Base-by-base conservation (phyloP, 352 stramenopile species). In the Phytophthora vignae region DNA sequence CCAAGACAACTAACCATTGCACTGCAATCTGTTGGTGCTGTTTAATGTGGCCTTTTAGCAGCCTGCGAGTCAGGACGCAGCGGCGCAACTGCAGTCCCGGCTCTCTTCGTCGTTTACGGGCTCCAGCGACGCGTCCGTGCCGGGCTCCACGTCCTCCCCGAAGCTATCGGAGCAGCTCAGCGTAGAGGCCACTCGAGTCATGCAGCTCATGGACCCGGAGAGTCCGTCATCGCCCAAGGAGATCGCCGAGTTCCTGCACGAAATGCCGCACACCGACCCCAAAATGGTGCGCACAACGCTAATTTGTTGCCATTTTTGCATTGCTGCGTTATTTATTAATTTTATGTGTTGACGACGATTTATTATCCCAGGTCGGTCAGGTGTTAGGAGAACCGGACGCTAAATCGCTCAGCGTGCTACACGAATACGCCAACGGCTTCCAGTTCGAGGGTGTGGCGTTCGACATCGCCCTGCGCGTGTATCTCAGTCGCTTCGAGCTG, bases 351-450 rank as follows among this genome's bases (percentile, higher is more conserved):
- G 46, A 19, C n/a, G 27, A 17, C 15, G 17, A 49, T 52, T 67
- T 52, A n/a, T 31, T 55, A 4, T n/a, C n/a, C 15, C 50, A 92
- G 84, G 71, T 93, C 12, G 87, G 87, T 1, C 79, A 80, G 14
- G 74, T 93, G 27, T 78, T 95, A 7, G 87, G 87, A 7, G 83
- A 95, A 65, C 84, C 84, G 1, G 82, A 93, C 40, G 78, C 77
- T 25, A 75, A 84, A 9, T 85, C 84, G 31, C 71, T 91, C 25
- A 78, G 66, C 52, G 81, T 93, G n/a, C 67, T 95, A 4, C 76
- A 90, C 60, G 87, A 88, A 62, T 95, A 95, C 36, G 81, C 87
- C 12, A 90, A 84, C 19, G 80, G 78, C 22, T 95, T 95, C 55
- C 44, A 78, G 19, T 94, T 95, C 58, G 64, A 85, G 38, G 72